phyloP scores from a whole-genome alignment of 768 basidiomycete species.

The Termitomyces sp. region DNA sequence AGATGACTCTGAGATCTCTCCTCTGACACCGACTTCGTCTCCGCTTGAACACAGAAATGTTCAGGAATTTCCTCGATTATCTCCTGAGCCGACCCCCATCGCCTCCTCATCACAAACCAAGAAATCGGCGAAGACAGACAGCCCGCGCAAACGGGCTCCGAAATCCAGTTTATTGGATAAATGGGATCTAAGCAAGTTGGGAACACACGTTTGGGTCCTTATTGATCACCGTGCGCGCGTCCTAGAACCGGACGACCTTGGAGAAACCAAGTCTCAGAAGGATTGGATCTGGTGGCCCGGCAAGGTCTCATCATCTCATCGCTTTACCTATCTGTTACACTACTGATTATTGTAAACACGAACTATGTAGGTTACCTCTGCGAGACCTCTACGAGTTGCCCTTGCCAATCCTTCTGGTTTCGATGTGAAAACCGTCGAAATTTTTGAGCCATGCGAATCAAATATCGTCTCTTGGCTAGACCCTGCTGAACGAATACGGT shows the following conservation, averaged over 20 bases:
- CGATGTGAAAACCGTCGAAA: slow-evolving; percentile 26
- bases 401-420: slow-evolving; percentile 14
- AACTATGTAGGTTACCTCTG: slow-evolving; percentile 16
- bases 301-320: slow-evolving; percentile 38
- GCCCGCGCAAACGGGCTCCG: slow-evolving; percentile 2
- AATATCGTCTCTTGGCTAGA: slow-evolving; percentile 36
- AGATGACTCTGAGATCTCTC: slow-evolving; percentile 14
- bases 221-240: slow-evolving; percentile 37
- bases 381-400: slow-evolving; percentile 21
- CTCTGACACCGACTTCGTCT: slow-evolving; percentile 11
- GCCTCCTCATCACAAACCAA: background rate
- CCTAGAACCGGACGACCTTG: slow-evolving; percentile 25
- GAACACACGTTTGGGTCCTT: slow-evolving; percentile 50
- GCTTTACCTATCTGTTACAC: background rate
- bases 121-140: background rate
- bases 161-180: background rate
- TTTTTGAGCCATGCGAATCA: slow-evolving; percentile 29
- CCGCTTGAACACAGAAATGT: slow-evolving; percentile 5
- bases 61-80: background rate
- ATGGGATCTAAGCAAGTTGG: slow-evolving; percentile 27
- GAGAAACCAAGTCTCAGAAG: slow-evolving; percentile 12
- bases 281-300: slow-evolving; percentile 69
- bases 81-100: background rate
- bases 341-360: slow-evolving; percentile 1
- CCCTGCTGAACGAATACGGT: slow-evolving; percentile 35